These are phyloP conservation scores for Flaveria floridana DNA, from an alignment of 140 eudicot genomes.

Conservation along the genomic window DNA sequence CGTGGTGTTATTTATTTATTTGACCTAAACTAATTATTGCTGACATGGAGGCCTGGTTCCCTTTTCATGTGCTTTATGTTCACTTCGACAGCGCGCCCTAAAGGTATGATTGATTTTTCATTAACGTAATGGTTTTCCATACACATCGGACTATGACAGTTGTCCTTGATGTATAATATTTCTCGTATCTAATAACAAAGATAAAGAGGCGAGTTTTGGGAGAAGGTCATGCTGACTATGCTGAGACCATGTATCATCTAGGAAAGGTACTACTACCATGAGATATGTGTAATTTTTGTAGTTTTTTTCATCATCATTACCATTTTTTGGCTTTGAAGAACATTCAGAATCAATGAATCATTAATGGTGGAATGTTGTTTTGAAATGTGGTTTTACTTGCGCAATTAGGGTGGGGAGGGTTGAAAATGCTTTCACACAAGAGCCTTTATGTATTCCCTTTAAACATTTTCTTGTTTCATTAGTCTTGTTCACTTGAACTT, in stretches of 20 bases:
- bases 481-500: neutral
- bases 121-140: neutral
- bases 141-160: slow-evolving; percentile 4
- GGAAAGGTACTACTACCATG: slow-evolving; percentile 61
- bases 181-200: slow-evolving; percentile 37
- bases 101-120: slow-evolving; percentile 52
- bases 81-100: slow-evolving; percentile 65
- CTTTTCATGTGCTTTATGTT: slow-evolving; percentile 33
- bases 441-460: slow-evolving; percentile 15
- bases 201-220: slow-evolving; percentile 91
- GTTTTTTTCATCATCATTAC: neutral
- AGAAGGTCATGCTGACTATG: slow-evolving; percentile 78
- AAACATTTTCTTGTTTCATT: neutral
- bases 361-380: neutral
- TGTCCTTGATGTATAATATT: slow-evolving; percentile 12
- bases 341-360: neutral
- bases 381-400: neutral
- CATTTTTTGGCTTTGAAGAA: neutral
- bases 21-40: slow-evolving; percentile 16
- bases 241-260: slow-evolving; percentile 95
- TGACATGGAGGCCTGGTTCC: slow-evolving; percentile 29
- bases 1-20: neutral
- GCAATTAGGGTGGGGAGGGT: slow-evolving; percentile 6
- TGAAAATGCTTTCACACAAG: slow-evolving; percentile 6
- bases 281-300: neutral